A percentile compares a stretch with the other conserved stretches of the same genome.
These are phyloP conservation scores for Solanum hybrid DNA, from an alignment of 305 asterid genomes.

Conservation along the genomic window DNA sequence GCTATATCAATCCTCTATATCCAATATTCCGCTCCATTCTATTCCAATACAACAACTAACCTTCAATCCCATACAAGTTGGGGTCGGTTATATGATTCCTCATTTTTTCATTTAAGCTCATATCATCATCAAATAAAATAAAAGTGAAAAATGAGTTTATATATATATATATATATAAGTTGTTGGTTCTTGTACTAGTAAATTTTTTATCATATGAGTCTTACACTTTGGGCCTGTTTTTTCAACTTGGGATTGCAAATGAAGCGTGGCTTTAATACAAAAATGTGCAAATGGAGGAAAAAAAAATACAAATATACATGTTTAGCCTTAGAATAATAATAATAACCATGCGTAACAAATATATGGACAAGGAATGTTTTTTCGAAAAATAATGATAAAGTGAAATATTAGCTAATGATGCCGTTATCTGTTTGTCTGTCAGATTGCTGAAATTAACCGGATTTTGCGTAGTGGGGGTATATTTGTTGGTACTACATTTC, in stretches of 20 bases:
- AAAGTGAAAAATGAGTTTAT: not conserved
- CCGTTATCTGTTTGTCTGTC: conserved; percentile 7
- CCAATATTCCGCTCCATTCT: not conserved
- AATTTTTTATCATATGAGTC: not conserved
- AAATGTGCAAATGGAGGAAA: not conserved
- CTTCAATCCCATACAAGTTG: not conserved
- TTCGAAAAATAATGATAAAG: not conserved
- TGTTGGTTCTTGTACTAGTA: not conserved
- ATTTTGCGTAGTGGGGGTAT: conserved; percentile 77
- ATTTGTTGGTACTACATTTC: conserved; percentile 86
- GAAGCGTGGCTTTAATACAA: not conserved
- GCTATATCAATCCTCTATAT: not conserved
- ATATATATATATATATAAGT: too few relatives aligned
- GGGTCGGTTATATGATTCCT: not conserved
- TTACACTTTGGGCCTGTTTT: not conserved
- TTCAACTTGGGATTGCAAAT: not conserved
- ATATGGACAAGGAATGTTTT: not conserved
- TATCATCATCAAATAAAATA: not conserved
- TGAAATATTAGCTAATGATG: not conserved
- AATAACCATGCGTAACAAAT: not conserved
- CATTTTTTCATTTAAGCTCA: not conserved
- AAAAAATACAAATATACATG: not conserved
- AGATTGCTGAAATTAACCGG: conserved; percentile 89
- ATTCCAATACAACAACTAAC: not conserved
- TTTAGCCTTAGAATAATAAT: not conserved